phyloP scores from a whole-genome alignment of 2,329 filamentous ascomycete genomes.

The Colletotrichum orchidophilum region DNA sequence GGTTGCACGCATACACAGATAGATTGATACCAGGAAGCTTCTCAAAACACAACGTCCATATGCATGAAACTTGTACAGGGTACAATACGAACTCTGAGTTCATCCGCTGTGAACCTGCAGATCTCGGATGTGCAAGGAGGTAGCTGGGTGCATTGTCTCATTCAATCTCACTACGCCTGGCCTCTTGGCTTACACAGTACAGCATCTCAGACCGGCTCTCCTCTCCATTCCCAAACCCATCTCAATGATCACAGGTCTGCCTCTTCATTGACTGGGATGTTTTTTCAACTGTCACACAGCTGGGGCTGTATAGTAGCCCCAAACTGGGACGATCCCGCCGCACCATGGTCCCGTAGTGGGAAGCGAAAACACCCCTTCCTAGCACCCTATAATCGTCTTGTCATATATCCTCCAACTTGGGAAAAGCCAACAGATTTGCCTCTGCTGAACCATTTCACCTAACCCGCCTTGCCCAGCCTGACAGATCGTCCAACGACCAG shows the following conservation, averaged over 20 bases:
- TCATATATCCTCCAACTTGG: background rate
- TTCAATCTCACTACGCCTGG: background rate
- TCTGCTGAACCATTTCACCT: background rate
- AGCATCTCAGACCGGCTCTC: background rate
- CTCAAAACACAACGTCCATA: background rate
- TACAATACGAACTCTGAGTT: background rate
- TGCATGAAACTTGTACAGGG: background rate
- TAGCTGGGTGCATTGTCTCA: background rate
- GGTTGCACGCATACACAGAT: conserved; percentile 6
- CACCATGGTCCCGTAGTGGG: background rate
- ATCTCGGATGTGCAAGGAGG: background rate
- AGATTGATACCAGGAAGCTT: conserved; percentile 23
- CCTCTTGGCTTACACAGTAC: background rate
- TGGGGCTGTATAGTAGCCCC: background rate
- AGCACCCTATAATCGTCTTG: background rate
- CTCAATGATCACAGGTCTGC: background rate
- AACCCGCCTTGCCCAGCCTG: background rate
- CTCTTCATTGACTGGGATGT: background rate
- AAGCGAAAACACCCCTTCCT: background rate
- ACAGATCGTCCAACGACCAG: background rate
- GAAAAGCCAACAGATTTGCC: too few relatives aligned
- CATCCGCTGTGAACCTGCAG: background rate
- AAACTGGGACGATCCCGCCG: background rate
- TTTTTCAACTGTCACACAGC: background rate
- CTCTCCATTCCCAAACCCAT: background rate